Evolutionary conservation across 768 basidiomycete genomes (phyloP).

Genomic region (Strobilomyces dryophilus): DNA sequence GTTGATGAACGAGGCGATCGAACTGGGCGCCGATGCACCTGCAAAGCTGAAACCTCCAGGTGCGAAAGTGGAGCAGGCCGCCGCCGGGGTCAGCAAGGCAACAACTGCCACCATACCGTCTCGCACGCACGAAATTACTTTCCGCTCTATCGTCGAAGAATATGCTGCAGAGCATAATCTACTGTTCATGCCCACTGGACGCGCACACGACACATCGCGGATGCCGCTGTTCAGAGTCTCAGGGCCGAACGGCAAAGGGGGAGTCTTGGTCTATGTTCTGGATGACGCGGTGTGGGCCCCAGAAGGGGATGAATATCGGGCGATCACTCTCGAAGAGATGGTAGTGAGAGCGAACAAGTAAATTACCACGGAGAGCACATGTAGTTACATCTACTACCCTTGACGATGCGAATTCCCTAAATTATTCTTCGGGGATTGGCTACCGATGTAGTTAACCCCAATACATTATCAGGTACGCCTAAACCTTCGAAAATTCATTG

Average conservation of each 20-base stretch:
- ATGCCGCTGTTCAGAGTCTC: slow-evolving; percentile 90
- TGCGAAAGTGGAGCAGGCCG: slow-evolving; percentile 44
- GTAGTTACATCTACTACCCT: background rate
- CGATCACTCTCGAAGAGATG: slow-evolving; percentile 88
- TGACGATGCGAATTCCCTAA: too few species aligned
- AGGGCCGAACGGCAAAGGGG: slow-evolving; percentile 79
- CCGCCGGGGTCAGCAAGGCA: slow-evolving; percentile 27
- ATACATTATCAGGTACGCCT: too few species aligned
- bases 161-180: slow-evolving; percentile 81
- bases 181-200: slow-evolving; percentile 84
- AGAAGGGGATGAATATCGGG: slow-evolving; percentile 61
- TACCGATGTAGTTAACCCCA: too few species aligned
- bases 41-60: slow-evolving; percentile 66
- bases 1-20: slow-evolving; percentile 91
- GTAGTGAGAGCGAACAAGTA: slow-evolving; percentile 53
- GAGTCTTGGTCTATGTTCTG: slow-evolving; percentile 81
- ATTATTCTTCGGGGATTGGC: too few species aligned
- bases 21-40: slow-evolving; percentile 75
- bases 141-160: slow-evolving; percentile 91
- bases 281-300: slow-evolving; percentile 94
- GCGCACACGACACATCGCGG: slow-evolving; percentile 77
- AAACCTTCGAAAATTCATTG: too few species aligned
- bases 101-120: slow-evolving; percentile 36
- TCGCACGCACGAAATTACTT: slow-evolving; percentile 80
- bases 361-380: background rate